Evolutionary conservation across 441 rosid genomes (phyloP), one percentile per base, ranked within the genome.

Genomic region (Erysimum cheiri): DNA sequence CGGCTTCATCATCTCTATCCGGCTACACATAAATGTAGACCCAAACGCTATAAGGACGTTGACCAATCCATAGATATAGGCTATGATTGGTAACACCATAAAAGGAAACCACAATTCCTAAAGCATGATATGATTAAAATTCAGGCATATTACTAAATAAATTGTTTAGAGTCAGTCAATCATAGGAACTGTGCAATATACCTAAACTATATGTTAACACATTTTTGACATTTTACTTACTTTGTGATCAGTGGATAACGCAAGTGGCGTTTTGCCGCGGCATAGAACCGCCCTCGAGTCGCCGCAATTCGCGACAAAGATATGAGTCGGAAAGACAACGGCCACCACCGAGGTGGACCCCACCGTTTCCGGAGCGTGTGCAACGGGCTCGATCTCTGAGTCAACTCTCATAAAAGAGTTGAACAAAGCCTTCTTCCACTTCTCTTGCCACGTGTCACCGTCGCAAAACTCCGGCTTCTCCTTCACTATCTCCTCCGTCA

Each of bases 341-440:
- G 89, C 89, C 26, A 84, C 88, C 0, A 83, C 85, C 60, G 93
- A 88, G 0, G 93, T 88, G 15, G 93, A 88, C 40, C 91, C 93
- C 3, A 76, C 91, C 1, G 91, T 88, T 74, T 86, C 93, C 0
- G 91, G 62, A 5, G 62, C 62, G 31, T 57, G 85, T 11, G 70
- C 78, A 31, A 65, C 60, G 19, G 80, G 79, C 9, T 78, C 75
- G 22, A 84, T 66, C 82, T 83, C 87, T 3, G 70, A 72, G 80
- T 88, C 88, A 19, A 88, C 88, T 72, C 52, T 78, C 40, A 74
- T 56, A 60, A 88, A 88, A 32, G 88, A 72, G 60, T 80, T 85
- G 40, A 69, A 72, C 46, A 88, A 68, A 26, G 83, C 85, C 54
- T 78, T 78, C 71, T 73, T 80, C 91, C 91, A 88, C 66, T 77